Base-by-base conservation (phyloP, 2,329 filamentous ascomycete genomes). In the Aspergillus fumigatiaffinis region DNA sequence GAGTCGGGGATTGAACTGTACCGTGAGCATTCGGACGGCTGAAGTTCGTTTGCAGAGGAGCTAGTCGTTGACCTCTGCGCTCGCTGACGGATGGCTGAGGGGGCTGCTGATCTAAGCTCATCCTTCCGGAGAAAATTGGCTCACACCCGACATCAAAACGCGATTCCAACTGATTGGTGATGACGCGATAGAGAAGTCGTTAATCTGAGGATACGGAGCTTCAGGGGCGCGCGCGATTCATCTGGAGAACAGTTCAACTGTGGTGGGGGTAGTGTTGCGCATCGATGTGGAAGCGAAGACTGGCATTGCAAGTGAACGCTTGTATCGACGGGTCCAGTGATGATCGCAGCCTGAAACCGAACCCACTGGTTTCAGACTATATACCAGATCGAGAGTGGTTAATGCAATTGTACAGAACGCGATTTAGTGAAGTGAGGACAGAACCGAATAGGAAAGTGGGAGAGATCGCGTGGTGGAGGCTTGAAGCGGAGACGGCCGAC, bases 11-110 rank as follows among this genome's bases (percentile, higher is more conserved):
- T 26, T 26, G 44, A 4, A 23, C 21, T 4, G 63, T 54, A 51
- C 56, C 52, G 52, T 53, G 57, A 32, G 66, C 63, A 7, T 58
- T 64, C 21, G 69, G 68, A 41, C 66, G 66, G 51, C 67, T 71
- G 60, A 75, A 69, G 53, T 74, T 72, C 51, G 74, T 76, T 52
- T 74, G 71, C 41, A 77, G 62, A 14, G 73, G 73, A 3, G 70
- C 61, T 10, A 76, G 62, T 49, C 53, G 70, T 53, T 71, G 71
- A 29, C 73, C 73, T 65, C 73, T 67, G 52, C 74, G 73, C 60
- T 73, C 68, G 51, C 71, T 70, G 54, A 74, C 67, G 32, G 73
- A 69, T 32, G 67, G 63, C 17, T 59, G 63, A 54, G 60, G 50
- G 14, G 56, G 46, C 41, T 61, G 59, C 52, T 60, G 62, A 23